phyloP scores from a whole-genome alignment of 2,329 filamentous ascomycete genomes.

The Boeremia exigua region DNA sequence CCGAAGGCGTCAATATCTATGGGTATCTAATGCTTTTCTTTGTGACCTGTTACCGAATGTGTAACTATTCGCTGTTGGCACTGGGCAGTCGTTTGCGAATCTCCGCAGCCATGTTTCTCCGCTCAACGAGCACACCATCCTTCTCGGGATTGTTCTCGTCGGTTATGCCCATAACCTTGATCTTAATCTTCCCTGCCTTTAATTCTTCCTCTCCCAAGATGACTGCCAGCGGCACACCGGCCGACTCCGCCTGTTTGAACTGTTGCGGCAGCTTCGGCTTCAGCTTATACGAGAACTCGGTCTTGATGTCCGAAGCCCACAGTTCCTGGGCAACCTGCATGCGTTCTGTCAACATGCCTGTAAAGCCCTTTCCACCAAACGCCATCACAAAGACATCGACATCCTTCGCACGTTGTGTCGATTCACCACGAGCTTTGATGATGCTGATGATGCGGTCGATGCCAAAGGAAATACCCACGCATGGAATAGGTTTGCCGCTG shows the following conservation, averaged over 20 bases:
- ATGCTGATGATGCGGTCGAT: conserved; percentile 96
- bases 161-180: conserved; percentile 80
- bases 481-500: conserved; percentile 86
- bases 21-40: conserved; percentile 25
- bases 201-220: conserved; percentile 93
- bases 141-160: conserved; percentile 87
- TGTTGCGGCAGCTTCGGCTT: conserved; percentile 89
- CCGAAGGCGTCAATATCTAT: conserved; percentile 18
- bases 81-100: conserved; percentile 60
- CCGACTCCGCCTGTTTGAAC: conserved; percentile 86
- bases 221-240: conserved; percentile 81
- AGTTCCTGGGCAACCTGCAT: conserved; percentile 78
- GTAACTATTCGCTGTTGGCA: conserved; percentile 9
- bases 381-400: conserved; percentile 96
- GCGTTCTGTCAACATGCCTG: conserved; percentile 79
- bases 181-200: conserved; percentile 79
- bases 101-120: conserved; percentile 68
- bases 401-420: conserved; percentile 69
- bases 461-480: conserved; percentile 89
- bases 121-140: conserved; percentile 77
- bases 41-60: background rate
- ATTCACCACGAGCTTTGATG: conserved; percentile 76
- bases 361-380: conserved; percentile 85
- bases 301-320: conserved; percentile 89
- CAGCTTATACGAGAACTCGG: conserved; percentile 87